phyloP scores from a whole-genome alignment of 2,329 filamentous ascomycete species.

The Hypomyces perniciosus region DNA sequence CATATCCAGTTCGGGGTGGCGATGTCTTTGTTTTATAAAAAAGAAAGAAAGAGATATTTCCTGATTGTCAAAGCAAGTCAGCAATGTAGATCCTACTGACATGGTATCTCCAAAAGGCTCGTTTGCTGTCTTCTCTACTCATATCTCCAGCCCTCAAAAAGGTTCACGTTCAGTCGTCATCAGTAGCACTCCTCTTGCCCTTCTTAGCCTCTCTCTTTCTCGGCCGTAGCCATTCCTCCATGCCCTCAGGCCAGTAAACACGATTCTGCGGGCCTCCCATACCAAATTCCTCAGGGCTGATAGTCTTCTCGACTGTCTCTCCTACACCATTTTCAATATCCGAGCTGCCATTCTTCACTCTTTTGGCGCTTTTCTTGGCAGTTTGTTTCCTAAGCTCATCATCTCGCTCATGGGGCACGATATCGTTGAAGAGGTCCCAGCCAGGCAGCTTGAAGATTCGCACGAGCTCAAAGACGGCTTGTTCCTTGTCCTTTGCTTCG shows the following conservation, averaged over 20 bases:
- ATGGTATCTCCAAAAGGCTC: background rate
- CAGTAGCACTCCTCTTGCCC: background rate
- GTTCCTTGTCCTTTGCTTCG: constrained; percentile 96
- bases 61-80: no score
- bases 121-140: background rate
- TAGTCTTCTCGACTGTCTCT: constrained; percentile 32
- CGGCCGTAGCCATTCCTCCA: constrained; percentile 85
- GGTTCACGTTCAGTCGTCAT: background rate
- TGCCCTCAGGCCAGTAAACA: constrained; percentile 85
- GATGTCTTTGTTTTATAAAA: no score
- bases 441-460: constrained; percentile 78
- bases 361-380: constrained; percentile 33
- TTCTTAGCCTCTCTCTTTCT: constrained; percentile 59
- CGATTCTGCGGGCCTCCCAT: constrained; percentile 81
- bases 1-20: no score
- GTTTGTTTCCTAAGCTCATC: constrained; percentile 59
- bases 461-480: constrained; percentile 94
- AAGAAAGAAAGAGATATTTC: background rate
- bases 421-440: constrained; percentile 66
- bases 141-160: background rate
- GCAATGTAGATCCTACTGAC: background rate
- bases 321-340: constrained; percentile 26
- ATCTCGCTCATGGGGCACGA: constrained; percentile 68
- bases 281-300: constrained; percentile 64
- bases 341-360: constrained; percentile 28